Evolutionary conservation across 257 asterid genomes (phyloP).

Genomic region (Lithospermum erythrorhizon): DNA sequence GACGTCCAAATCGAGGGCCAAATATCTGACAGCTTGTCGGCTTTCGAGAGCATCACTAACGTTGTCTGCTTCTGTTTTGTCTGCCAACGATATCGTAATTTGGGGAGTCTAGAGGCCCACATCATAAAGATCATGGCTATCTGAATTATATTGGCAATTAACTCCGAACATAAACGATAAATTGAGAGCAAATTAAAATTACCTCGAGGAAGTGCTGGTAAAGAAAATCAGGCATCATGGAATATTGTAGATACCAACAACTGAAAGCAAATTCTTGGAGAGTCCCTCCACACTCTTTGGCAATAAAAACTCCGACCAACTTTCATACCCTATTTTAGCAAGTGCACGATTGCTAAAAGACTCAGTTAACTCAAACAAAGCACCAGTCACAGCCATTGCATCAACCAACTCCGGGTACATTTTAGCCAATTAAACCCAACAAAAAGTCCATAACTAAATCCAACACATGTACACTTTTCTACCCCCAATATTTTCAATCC

Average conservation of each 20-base stretch:
- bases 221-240: slow-evolving; percentile 14
- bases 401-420: slow-evolving; percentile 18
- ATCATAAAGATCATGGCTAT: too few species aligned
- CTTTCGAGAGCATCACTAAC: too few species aligned
- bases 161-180: too few species aligned
- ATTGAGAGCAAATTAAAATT: not conserved
- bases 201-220: slow-evolving; percentile 16
- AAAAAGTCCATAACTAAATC: slow-evolving; percentile 24
- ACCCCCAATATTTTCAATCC: slow-evolving; percentile 26
- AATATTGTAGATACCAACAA: slow-evolving; percentile 11
- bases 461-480: slow-evolving; percentile 18
- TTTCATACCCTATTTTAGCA: not conserved
- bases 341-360: slow-evolving; percentile 6
- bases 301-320: slow-evolving; percentile 13
- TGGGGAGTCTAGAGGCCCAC: too few species aligned
- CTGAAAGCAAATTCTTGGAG: slow-evolving; percentile 2
- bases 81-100: too few species aligned
- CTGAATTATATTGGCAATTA: too few species aligned
- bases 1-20: too few species aligned
- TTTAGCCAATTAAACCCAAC: slow-evolving; percentile 18
- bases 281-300: slow-evolving; percentile 7
- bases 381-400: slow-evolving; percentile 12
- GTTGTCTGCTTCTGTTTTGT: too few species aligned
- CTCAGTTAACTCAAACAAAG: slow-evolving; percentile 9
- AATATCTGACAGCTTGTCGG: too few species aligned